These are phyloP conservation scores for Pseudoneurospora amorphoporcata DNA, from an alignment of 495 filamentous ascomycete genomes.

Conservation along the genomic window DNA sequence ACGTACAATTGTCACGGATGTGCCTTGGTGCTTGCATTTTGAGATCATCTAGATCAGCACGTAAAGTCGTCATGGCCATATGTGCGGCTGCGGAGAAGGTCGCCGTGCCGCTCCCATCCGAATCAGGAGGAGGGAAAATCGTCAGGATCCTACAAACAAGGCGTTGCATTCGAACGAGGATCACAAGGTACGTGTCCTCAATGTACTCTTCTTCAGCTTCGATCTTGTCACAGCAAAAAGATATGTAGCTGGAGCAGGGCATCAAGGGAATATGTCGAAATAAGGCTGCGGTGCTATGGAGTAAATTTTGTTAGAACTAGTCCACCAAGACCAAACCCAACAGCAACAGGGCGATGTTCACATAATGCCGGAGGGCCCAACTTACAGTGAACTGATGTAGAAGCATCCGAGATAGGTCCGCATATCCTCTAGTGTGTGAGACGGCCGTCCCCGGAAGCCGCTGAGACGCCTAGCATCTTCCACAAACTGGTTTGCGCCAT, in stretches of 20 bases:
- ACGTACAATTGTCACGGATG: slow-evolving; percentile 8
- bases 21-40: neutral
- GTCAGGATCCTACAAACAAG: slow-evolving; percentile 2
- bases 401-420: slow-evolving; percentile 15
- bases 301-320: neutral
- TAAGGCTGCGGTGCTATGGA: slow-evolving; percentile 5
- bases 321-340: neutral
- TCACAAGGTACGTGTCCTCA: slow-evolving; percentile 11
- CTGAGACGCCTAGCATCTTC: slow-evolving; percentile 5
- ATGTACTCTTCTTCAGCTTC: slow-evolving; percentile 3
- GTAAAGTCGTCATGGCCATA: slow-evolving; percentile 11
- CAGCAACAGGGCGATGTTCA: neutral
- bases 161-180: slow-evolving; percentile 13
- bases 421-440: slow-evolving; percentile 13
- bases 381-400: slow-evolving; percentile 12
- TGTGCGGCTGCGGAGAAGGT: slow-evolving; percentile 5
- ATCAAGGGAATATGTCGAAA: slow-evolving; percentile 10
- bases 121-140: slow-evolving; percentile 9
- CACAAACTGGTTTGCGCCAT: slow-evolving; percentile 1
- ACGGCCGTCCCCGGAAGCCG: neutral
- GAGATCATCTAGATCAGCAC: slow-evolving; percentile 9
- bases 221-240: slow-evolving; percentile 12
- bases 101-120: neutral
- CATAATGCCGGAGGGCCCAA: neutral
- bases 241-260: slow-evolving; percentile 8